A percentile compares a stretch with the other conserved stretches of the same genome.
phyloP scores from a whole-genome alignment of 2,329 filamentous ascomycete genomes.

The Fusarium sp. region DNA sequence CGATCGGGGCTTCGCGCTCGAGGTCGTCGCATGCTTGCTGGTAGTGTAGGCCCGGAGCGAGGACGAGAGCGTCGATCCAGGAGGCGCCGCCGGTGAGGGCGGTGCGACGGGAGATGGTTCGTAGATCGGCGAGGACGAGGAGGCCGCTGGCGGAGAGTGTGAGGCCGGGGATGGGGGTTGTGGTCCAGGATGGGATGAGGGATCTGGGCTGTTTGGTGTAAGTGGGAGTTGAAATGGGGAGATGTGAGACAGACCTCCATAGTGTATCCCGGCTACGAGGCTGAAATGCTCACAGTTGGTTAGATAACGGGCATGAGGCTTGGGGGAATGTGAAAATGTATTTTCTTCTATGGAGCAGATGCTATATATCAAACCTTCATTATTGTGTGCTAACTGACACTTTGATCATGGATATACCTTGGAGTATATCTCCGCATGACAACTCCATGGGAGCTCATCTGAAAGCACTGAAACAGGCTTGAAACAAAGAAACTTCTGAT shows the following conservation, averaged over 20 bases:
- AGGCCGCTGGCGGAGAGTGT: constrained; percentile 64
- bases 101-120: constrained; percentile 66
- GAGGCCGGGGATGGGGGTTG: constrained; percentile 58
- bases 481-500: constrained; percentile 4
- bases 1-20: constrained; percentile 52
- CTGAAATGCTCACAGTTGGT: background rate
- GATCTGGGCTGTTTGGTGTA: constrained; percentile 32
- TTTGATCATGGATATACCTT: background rate
- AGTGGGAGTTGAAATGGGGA: constrained; percentile 1
- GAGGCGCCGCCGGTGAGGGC: constrained; percentile 66
- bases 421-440: constrained; percentile 11
- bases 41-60: constrained; percentile 70
- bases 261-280: background rate
- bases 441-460: constrained; percentile 17
- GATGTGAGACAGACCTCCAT: constrained; percentile 29
- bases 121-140: constrained; percentile 68
- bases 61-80: constrained; percentile 66
- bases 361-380: background rate
- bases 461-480: background rate
- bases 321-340: background rate
- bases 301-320: background rate
- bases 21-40: constrained; percentile 67
- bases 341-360: background rate
- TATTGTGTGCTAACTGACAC: background rate
- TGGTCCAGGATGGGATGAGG: constrained; percentile 56